Evolutionary conservation across 495 filamentous ascomycete species (phyloP).

Genomic region (Penicillium verhagenii): DNA sequence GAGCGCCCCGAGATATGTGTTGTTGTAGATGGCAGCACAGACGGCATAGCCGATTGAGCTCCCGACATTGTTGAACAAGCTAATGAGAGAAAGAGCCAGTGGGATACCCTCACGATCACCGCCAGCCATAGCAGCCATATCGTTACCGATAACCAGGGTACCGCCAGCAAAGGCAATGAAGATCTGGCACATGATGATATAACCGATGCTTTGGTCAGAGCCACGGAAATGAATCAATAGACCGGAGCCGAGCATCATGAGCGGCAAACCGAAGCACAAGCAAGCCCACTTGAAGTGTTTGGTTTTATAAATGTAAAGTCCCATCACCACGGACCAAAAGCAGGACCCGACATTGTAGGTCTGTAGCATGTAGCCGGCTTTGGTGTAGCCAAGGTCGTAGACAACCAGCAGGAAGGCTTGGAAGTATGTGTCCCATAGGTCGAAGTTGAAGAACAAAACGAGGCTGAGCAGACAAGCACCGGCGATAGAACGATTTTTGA

Average conservation of each 20-base stretch:
- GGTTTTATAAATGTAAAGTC: constrained; percentile 52
- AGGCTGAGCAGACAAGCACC: constrained; percentile 58
- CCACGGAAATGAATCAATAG: constrained; percentile 72
- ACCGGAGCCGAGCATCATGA: constrained; percentile 62
- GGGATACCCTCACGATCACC: constrained; percentile 58
- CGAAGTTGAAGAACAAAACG: constrained; percentile 60
- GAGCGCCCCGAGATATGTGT: constrained; percentile 56
- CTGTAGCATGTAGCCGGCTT: constrained; percentile 62
- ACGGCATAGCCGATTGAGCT: constrained; percentile 62
- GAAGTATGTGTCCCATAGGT: constrained; percentile 68
- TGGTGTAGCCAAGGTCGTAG: constrained; percentile 51
- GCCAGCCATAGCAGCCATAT: constrained; percentile 67
- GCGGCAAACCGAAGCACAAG: constrained; percentile 60
- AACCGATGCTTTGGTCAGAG: constrained; percentile 55
- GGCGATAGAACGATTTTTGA: constrained; percentile 63
- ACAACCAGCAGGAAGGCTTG: constrained; percentile 72
- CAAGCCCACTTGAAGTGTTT: constrained; percentile 57
- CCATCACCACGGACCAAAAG: constrained; percentile 58
- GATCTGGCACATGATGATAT: constrained; percentile 75
- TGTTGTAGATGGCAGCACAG: constrained; percentile 62
- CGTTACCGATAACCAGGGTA: constrained; percentile 40
- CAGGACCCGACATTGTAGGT: constrained; percentile 72
- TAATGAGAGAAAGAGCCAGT: constrained; percentile 60
- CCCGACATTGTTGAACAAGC: constrained; percentile 63
- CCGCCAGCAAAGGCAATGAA: constrained; percentile 65